Base-by-base conservation (phyloP, 495 filamentous ascomycete species). In the Hypoxylon fuscum region DNA sequence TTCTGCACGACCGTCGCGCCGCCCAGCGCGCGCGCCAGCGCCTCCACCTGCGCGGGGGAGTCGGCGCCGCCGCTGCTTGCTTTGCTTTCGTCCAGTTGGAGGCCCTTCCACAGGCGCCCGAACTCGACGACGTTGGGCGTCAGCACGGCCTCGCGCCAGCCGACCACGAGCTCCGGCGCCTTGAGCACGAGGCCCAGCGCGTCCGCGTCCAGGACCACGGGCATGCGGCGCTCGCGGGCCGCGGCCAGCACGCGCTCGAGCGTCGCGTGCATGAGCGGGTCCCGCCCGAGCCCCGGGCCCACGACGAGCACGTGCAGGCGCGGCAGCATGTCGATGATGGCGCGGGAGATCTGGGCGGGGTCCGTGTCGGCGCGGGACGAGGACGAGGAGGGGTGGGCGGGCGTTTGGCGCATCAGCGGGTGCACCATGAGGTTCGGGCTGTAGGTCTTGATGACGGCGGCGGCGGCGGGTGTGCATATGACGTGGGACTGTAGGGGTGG, bases 381-480 rank as follows among this genome's bases (percentile, higher is more conserved):
- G 62, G 52, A 38, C 12, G 12, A 14, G 35, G 12, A 14, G 32
- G 72, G 10, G 83, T 77, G 32, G 74, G 62, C 1, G 66, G 11
- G 73, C 5, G 84, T 80, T 75, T 93, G 91, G 27, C 93, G 92
- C 83, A 98, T 93, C 45, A 96, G 82, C 2, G 95, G 96, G 72
- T 98, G 96, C 11, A 98, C 96, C 96, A 98, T 98, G 11, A 98
- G 79, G 76, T 98, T 97, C 8, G 95, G 95, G 31, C 96, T 98
- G 80, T 98, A 98, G 12, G 90, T 87, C 81, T 98, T 98, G 70
- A 98, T 96, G 40, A 97, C 94, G 73, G 85, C 81, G 56, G 88
- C 90, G 42, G 96, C 96, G 59, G 85, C 87, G 21, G 89, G 90
- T 62, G 96, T 95, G 79, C 95, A 98, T 73, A 98, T 93, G 53